Base-by-base conservation (phyloP, 108 stramenopile species). In the Seminavis robusta region DNA sequence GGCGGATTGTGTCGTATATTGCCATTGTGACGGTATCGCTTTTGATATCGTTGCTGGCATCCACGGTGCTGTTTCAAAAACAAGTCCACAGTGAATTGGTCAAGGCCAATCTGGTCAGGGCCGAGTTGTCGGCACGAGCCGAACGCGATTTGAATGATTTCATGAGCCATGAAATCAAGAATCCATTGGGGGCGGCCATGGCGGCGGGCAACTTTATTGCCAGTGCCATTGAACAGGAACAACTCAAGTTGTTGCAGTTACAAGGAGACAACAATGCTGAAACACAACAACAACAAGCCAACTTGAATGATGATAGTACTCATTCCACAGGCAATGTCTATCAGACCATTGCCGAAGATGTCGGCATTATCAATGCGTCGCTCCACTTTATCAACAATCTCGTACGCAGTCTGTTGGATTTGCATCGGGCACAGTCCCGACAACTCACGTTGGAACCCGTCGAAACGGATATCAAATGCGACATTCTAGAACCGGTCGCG, bases 111-210 rank as follows among this genome's bases (percentile, higher is more conserved):
- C 31, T 80, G 13, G 63, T 72, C 9, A 76, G 58, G 45, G 79
- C 79, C 1, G 37, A 52, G 41, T 17, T 69, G 38, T 66, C 74
- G 3, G 61, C 79, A 32, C 41, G 61, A 33, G 64, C 69, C 13
- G 62, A 79, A 45, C 69, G 72, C 32, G 79, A 80, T 23, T 51
- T 80, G 36, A 80, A 75, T 43, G 79, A 75, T 41, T 80, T 71
- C 43, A 63, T 80, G 21, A 58, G 58, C 4, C 71, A 73, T 34
- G 67, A 69, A 44, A 60, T 69, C 15, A 50, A 60, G 20, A 69
- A 69, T 33, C 67, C 67, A 17, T 41, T 67, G 1, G 47, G 58
- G 2, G 66, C 66, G 1, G 66, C 66, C 25, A 67, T 67, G 49
- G 46, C 66, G 10, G 66, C 66, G 6, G 41, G 49, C 36, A 59